These are phyloP conservation scores for Sesbania bispinosa DNA, from an alignment of 306 rosid genomes.

Conservation along the genomic window DNA sequence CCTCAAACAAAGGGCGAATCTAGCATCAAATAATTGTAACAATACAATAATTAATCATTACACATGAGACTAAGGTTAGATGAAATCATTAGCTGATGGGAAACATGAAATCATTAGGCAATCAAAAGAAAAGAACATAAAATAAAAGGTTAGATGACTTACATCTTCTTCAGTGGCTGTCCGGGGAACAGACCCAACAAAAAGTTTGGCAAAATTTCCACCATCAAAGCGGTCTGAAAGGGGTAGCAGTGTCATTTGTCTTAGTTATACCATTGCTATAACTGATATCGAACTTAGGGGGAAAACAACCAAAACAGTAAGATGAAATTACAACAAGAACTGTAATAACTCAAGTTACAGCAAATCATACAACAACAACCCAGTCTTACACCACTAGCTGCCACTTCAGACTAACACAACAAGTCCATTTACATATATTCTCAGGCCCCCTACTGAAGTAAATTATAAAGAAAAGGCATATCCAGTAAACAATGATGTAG, in stretches of 20 bases:
- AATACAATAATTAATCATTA: not conserved
- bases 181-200: constrained; percentile 92
- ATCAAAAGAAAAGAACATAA: not conserved
- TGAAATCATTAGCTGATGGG: no score
- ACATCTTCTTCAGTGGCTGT: constrained; percentile 88
- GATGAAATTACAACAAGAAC: not conserved
- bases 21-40: constrained; percentile 29
- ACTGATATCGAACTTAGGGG: not conserved
- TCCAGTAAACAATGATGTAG: not conserved
- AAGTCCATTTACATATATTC: not conserved
- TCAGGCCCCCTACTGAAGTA: not conserved
- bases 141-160: constrained; percentile 11
- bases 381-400: not conserved
- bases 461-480: constrained; percentile 4
- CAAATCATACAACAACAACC: not conserved
- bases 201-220: constrained; percentile 79
- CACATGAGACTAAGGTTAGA: not conserved
- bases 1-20: constrained; percentile 94
- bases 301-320: not conserved
- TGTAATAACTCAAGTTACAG: not conserved
- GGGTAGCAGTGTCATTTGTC: not conserved
- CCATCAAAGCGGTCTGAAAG: constrained; percentile 61
- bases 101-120: not conserved
- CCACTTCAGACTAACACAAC: constrained; percentile 1
- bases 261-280: not conserved